phyloP scores from a whole-genome alignment of 345 rosid species.

The Psidium guajava region DNA sequence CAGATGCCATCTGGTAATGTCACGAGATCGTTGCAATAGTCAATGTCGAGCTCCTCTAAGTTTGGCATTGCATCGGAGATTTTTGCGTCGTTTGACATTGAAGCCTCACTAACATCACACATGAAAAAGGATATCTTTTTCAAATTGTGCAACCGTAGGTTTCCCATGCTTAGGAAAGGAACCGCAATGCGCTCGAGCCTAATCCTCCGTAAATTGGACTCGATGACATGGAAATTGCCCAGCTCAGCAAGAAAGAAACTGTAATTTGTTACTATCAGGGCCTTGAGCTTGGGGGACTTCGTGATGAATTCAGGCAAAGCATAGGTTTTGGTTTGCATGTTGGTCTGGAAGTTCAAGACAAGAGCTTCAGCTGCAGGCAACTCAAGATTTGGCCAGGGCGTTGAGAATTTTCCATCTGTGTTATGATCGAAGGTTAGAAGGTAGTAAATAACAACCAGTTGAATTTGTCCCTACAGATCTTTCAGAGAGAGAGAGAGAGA shows the following conservation, averaged over 20 bases:
- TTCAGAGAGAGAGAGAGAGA: neutral
- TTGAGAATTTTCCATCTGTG: conserved; percentile 37
- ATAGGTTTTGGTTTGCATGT: conserved; percentile 8
- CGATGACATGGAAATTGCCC: conserved; percentile 17
- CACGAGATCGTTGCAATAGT: conserved; percentile 31
- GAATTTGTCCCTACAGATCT: accelerated
- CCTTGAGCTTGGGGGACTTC: conserved; percentile 33
- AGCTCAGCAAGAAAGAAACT: conserved; percentile 19
- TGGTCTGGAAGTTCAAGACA: conserved; percentile 17
- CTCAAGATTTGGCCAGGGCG: conserved; percentile 21
- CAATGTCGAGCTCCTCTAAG: conserved; percentile 40
- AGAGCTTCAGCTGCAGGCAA: conserved; percentile 34
- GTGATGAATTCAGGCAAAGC: conserved; percentile 36
- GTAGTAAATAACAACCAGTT: accelerated
- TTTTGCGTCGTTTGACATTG: neutral
- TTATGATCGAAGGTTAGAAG: neutral
- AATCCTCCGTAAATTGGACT: conserved; percentile 39
- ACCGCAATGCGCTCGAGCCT: conserved; percentile 30
- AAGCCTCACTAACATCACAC: conserved; percentile 26
- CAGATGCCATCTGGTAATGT: conserved; percentile 22
- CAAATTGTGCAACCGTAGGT: conserved; percentile 8
- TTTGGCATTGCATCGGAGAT: conserved; percentile 21
- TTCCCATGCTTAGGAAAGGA: conserved; percentile 4
- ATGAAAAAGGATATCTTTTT: conserved; percentile 32
- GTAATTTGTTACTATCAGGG: conserved; percentile 21